Base-by-base conservation (phyloP, 176 grass and related monocot genomes). In the Bonia amplexicaulis region DNA sequence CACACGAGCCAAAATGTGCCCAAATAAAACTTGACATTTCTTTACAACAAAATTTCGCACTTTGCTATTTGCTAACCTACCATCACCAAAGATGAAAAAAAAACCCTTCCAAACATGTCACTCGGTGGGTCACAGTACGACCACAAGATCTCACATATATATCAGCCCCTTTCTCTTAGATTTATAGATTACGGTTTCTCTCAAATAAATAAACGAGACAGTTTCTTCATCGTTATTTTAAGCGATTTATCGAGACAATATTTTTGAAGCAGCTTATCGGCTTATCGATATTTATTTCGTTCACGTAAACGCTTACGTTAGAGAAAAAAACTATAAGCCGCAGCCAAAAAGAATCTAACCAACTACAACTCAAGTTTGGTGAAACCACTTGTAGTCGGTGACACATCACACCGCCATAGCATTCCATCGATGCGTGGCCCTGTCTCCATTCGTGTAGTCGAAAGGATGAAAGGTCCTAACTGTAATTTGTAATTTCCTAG, bases 371-470 rank as follows among this genome's bases (percentile, higher is more conserved):
- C 5, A 11, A 3, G 2, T 23, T 59, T 23, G 57, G 22, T 25
- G 57, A 59, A 10, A 1, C 9, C 9, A 2, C 22, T 59, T 2
- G 9, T 23, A 22, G 0, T n/a, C 8, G 0, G 0, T 1, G 0
- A 10, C 20, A n/a, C 1, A 2, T n/a, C 0, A 19, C 20, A 12
- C 22, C 3, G 0, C 22, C n/a, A 26, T 10, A 26, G 2, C 4
- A 61, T 4, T 0, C 12, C 10, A 6, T 5, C 10, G 3, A 12
- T 3, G 6, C 1, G 3, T 60, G 58, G 12, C 11, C 6, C 0
- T 3, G 1, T 1, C 0, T 57, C 7, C 7, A 7, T 1, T 42
- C 0, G 7, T 6, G 40, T 42, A 8, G 40, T 7, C 0, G 2
- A 0, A 55, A 59, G 9, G 22, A 59, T 59, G 1, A 20, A 12